These are phyloP conservation scores for Globisporangium irregulare DNA, from an alignment of 352 stramenopile species.

Conservation along the genomic window DNA sequence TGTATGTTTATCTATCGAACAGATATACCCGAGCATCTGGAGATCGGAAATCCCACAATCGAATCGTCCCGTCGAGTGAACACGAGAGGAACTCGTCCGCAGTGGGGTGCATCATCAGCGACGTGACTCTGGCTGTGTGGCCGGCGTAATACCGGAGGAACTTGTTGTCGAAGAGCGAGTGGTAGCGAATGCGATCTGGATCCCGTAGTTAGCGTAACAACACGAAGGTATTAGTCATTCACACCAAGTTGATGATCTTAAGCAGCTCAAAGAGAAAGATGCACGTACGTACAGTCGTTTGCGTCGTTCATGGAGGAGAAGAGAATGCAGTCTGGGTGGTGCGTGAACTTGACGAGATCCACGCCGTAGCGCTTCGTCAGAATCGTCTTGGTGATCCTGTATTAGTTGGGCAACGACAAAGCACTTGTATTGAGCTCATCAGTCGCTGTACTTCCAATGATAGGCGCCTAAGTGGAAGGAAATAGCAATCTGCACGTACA, in stretches of 20 bases:
- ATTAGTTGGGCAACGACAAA: not conserved
- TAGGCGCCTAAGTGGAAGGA: not conserved
- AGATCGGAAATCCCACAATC: constrained; percentile 77
- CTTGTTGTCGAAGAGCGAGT: constrained; percentile 88
- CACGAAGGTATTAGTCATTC: not conserved
- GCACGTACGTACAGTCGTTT: constrained; percentile 54
- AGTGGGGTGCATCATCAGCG: constrained; percentile 84
- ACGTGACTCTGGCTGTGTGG: constrained; percentile 75
- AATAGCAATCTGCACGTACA: constrained; percentile 35
- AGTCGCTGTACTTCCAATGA: not conserved
- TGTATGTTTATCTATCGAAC: not conserved
- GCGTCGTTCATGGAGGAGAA: constrained; percentile 75
- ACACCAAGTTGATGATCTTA: no score
- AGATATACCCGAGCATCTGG: constrained; percentile 49
- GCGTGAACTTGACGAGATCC: constrained; percentile 74
- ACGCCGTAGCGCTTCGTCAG: constrained; percentile 83
- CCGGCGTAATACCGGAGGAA: constrained; percentile 87
- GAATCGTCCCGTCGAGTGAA: constrained; percentile 72
- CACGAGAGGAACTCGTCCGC: constrained; percentile 83
- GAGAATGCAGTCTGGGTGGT: constrained; percentile 83
- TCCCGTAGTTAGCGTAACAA: no score
- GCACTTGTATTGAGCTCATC: not conserved
- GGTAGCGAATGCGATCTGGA: constrained; percentile 65
- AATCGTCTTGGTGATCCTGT: constrained; percentile 81
- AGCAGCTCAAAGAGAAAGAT: not conserved